These are phyloP conservation scores for Coniella vitis DNA, from an alignment of 2,329 filamentous ascomycete species.

Conservation along the genomic window DNA sequence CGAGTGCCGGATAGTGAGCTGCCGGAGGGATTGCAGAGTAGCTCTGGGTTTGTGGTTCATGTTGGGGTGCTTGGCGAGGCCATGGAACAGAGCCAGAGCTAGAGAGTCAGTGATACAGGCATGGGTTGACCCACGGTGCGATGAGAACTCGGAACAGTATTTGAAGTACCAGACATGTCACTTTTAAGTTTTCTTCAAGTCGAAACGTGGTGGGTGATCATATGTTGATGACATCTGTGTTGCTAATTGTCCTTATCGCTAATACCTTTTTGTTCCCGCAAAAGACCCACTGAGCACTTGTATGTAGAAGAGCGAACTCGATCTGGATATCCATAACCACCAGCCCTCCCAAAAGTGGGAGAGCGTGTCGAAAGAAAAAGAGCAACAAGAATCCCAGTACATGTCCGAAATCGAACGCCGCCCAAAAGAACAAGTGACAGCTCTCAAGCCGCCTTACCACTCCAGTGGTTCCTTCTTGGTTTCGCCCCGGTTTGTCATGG, in stretches of 20 bases:
- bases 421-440: neutral
- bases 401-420: conserved; percentile 7
- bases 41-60: conserved; percentile 77
- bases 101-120: neutral
- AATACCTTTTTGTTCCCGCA: neutral
- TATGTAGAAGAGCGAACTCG: neutral
- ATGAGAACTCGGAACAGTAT: too few species aligned
- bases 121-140: neutral
- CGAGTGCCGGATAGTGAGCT: conserved; percentile 60
- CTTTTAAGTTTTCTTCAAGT: too few species aligned
- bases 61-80: conserved; percentile 51
- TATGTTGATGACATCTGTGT: neutral
- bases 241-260: conserved; percentile 8
- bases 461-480: conserved; percentile 79
- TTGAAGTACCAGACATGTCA: too few species aligned
- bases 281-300: neutral
- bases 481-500: conserved; percentile 84
- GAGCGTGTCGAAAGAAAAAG: neutral
- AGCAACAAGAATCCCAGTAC: neutral
- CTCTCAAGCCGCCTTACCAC: conserved; percentile 62
- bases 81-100: neutral
- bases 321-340: neutral
- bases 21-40: conserved; percentile 49
- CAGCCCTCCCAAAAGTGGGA: neutral
- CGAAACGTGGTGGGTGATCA: too few species aligned